A percentile compares a stretch with the other conserved stretches of the same genome.
Evolutionary conservation across 2,329 filamentous ascomycete species (phyloP).

Genomic region (Neofusicoccum ribis): DNA sequence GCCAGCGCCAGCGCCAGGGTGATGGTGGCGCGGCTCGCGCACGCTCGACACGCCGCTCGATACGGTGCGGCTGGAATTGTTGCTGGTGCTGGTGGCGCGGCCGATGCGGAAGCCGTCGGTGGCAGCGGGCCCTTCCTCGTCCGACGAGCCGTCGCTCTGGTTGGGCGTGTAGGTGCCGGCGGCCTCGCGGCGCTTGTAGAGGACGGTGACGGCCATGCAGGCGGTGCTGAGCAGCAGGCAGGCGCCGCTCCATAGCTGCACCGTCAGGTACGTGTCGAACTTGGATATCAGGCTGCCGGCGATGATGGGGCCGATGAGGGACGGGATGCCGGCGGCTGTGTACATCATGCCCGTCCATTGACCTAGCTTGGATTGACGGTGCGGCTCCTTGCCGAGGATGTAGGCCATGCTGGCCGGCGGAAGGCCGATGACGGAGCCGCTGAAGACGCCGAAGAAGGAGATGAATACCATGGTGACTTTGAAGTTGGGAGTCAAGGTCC

Average conservation of each 20-base stretch:
- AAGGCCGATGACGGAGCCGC: conserved; percentile 52
- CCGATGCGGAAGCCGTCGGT: not conserved
- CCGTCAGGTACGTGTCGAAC: conserved; percentile 44
- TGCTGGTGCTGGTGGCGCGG: not conserved
- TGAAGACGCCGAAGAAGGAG: conserved; percentile 50
- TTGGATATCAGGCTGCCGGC: conserved; percentile 47
- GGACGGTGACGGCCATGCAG: conserved; percentile 42
- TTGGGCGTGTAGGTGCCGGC: not conserved
- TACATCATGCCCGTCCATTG: conserved; percentile 58
- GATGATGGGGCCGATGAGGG: conserved; percentile 50
- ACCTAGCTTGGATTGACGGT: conserved; percentile 44
- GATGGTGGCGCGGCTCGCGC: not conserved
- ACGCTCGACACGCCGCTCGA: conserved; percentile 11
- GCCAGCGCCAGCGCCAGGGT: no score
- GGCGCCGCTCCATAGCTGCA: conserved; percentile 50
- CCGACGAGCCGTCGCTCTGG: not conserved
- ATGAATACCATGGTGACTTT: conserved; percentile 48
- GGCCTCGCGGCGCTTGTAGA: conserved; percentile 20
- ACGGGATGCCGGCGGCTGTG: conserved; percentile 45
- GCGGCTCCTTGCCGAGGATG: conserved; percentile 40
- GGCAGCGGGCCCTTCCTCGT: not conserved
- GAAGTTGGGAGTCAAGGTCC: conserved; percentile 43
- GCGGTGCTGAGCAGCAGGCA: conserved; percentile 43
- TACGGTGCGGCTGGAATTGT: not conserved
- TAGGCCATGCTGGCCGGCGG: conserved; percentile 52